These are phyloP conservation scores for Cadophora sp. DNA, from an alignment of 2,329 filamentous ascomycete species.

Conservation along the genomic window DNA sequence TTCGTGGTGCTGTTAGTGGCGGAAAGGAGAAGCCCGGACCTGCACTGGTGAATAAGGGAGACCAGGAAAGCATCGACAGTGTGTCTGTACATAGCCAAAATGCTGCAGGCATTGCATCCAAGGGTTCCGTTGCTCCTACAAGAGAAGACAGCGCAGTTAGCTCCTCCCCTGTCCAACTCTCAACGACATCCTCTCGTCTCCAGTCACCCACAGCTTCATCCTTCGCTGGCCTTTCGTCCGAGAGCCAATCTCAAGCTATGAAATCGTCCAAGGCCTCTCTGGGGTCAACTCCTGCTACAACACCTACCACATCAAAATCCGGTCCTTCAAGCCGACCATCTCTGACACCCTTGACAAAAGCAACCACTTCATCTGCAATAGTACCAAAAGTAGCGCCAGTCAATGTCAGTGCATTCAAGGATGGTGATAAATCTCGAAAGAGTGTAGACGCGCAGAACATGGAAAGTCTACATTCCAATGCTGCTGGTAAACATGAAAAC, in stretches of 20 bases:
- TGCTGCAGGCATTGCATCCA: constrained; percentile 51
- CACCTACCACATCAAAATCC: constrained; percentile 41
- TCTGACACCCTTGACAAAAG: constrained; percentile 43
- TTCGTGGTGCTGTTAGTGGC: constrained; percentile 82
- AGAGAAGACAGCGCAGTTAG: constrained; percentile 49
- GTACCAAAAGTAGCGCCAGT: constrained; percentile 56
- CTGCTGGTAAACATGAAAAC: constrained; percentile 27
- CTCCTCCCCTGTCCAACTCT: constrained; percentile 44
- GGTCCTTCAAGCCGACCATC: constrained; percentile 38
- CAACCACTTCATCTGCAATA: constrained; percentile 41
- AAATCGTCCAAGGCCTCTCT: constrained; percentile 45
- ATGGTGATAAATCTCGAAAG: constrained; percentile 54
- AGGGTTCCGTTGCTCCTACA: constrained; percentile 50
- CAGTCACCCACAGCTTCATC: constrained; percentile 44
- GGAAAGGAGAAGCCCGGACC: constrained; percentile 59
- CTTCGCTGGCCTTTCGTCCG: constrained; percentile 40
- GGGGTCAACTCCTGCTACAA: constrained; percentile 39
- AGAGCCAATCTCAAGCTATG: constrained; percentile 42
- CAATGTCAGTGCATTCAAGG: constrained; percentile 56
- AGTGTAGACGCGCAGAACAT: constrained; percentile 34
- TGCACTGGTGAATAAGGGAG: constrained; percentile 45
- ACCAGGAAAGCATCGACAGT: constrained; percentile 53
- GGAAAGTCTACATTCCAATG: constrained; percentile 22
- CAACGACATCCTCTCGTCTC: constrained; percentile 42
- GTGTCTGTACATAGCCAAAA: constrained; percentile 52